Percentiles rank a stretch among this genome's conserved stretches.
These are phyloP conservation scores for Chenopodium berlandieri DNA, from an alignment of 148 eudicot species.

Conservation along the genomic window DNA sequence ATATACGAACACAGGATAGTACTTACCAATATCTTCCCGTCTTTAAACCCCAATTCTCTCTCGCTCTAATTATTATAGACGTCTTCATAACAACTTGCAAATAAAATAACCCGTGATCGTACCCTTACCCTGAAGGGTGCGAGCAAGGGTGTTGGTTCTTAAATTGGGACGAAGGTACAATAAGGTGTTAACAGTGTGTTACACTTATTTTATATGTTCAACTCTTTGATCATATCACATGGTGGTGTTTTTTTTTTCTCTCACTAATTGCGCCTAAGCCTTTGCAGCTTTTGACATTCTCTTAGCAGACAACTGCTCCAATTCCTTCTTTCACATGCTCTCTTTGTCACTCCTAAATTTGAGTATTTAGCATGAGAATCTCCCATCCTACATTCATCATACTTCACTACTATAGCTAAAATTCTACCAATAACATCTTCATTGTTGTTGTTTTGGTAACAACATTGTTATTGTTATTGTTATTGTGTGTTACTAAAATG, in stretches of 20 bases:
- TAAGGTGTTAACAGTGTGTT: no score
- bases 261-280: not conserved
- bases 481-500: not conserved
- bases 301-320: conserved; percentile 27
- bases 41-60: no score
- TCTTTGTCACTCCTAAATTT: not conserved
- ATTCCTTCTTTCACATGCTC: conserved; percentile 12
- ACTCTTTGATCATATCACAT: conserved; percentile 5
- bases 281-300: conserved; percentile 35
- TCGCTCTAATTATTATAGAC: conserved; percentile 13
- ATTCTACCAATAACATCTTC: no score
- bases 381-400: not conserved
- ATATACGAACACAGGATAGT: not conserved
- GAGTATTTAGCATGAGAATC: not conserved
- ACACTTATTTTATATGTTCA: not conserved
- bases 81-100: not conserved
- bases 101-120: not conserved
- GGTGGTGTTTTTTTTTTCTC: not conserved
- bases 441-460: no score
- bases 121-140: no score
- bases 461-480: no score
- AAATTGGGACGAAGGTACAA: no score
- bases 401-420: no score
- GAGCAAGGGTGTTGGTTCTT: no score
- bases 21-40: no score